These are phyloP conservation scores for Debaryomycetaceae sp. DNA, from an alignment of 1,139 yeast species.

Conservation along the genomic window DNA sequence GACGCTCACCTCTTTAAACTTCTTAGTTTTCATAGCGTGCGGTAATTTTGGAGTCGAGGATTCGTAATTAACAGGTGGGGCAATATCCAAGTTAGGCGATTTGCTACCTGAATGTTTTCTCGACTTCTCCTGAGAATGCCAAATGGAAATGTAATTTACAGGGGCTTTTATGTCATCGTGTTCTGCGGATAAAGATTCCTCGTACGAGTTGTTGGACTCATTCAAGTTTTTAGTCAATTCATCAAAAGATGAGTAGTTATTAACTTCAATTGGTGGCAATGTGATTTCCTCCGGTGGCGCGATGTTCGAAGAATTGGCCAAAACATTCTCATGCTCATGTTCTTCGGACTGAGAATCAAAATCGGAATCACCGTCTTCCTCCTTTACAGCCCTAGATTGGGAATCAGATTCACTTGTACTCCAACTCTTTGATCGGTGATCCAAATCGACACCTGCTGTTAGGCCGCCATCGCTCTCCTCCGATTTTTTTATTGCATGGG, in stretches of 20 bases:
- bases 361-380: conserved; percentile 4
- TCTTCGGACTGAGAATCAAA: conserved; percentile 5
- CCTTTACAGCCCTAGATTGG: background rate
- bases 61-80: background rate
- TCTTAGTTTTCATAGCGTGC: conserved; percentile 22
- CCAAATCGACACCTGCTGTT: conserved; percentile 17
- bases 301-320: conserved; percentile 45
- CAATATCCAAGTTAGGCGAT: conserved; percentile 2
- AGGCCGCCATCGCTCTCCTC: conserved; percentile 8
- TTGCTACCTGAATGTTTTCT: conserved; percentile 6
- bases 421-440: conserved; percentile 13
- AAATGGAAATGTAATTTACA: conserved; percentile 34
- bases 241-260: conserved; percentile 34
- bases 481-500: background rate
- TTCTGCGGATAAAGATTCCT: conserved; percentile 44
- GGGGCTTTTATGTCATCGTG: conserved; percentile 31
- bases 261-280: conserved; percentile 35
- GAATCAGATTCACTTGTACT: conserved; percentile 5
- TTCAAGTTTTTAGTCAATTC: conserved; percentile 29
- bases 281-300: conserved; percentile 38
- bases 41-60: conserved; percentile 5
- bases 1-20: conserved; percentile 43
- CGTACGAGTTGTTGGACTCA: conserved; percentile 25
- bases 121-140: conserved; percentile 39
- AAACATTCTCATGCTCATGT: conserved; percentile 10